These are phyloP conservation scores for Phaffomyces thermotolerans DNA, from an alignment of 805 yeast genomes.

Conservation along the genomic window DNA sequence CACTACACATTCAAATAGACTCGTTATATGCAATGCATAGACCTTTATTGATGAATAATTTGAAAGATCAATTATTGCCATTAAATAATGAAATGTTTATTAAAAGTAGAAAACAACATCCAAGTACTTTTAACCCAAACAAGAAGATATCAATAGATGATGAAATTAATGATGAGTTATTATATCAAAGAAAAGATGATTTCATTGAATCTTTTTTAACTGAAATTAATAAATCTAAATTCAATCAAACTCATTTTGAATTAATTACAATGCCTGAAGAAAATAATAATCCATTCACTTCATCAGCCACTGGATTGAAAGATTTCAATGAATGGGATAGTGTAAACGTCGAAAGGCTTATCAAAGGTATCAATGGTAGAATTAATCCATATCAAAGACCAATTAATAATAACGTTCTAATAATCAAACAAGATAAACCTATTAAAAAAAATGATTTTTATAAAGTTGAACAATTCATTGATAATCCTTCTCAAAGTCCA, in stretches of 20 bases:
- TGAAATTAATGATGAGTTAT: not conserved
- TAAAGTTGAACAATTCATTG: slow-evolving; percentile 2
- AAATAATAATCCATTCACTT: slow-evolving; percentile 5
- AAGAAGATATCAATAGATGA: not conserved
- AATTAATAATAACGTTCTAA: not conserved
- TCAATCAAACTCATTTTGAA: not conserved
- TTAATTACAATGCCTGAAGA: not conserved
- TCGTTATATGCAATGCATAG: slow-evolving; percentile 18
- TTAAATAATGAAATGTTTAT: not conserved
- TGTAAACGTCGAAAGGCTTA: slow-evolving; percentile 6
- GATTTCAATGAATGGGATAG: slow-evolving; percentile 23
- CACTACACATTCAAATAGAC: slow-evolving; percentile 15
- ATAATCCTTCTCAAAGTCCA: slow-evolving; percentile 7
- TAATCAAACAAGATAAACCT: not conserved
- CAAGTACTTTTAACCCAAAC: not conserved
- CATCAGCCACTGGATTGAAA: slow-evolving; percentile 3
- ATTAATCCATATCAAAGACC: slow-evolving; percentile 31
- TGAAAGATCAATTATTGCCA: slow-evolving; percentile 26
- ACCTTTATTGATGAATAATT: slow-evolving; percentile 19
- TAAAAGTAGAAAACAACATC: not conserved
- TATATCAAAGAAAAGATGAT: not conserved
- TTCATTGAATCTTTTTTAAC: not conserved
- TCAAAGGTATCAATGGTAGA: slow-evolving; percentile 10
- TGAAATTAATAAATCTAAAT: not conserved
- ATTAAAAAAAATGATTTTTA: not conserved